Conservation (phyloP, 1,284 basidiomycete genomes). For the Hemileccinum hortonii region DNA sequence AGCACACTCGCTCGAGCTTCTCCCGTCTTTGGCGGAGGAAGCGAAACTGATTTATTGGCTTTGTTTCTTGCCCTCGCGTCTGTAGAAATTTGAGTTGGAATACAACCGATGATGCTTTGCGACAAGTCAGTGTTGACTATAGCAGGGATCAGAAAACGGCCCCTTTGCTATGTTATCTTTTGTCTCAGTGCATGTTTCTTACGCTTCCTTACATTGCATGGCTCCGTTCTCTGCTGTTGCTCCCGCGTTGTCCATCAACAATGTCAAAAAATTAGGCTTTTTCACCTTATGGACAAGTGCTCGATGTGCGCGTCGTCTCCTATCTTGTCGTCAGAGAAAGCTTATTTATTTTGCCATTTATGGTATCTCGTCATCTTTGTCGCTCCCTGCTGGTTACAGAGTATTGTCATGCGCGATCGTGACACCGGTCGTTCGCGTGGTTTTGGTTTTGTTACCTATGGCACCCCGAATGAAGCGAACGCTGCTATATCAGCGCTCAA, state of each 20-base stretch:
- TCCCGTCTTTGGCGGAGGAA: slow-evolving; percentile 42
- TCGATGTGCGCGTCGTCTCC: slow-evolving; percentile 68
- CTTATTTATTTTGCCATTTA: slow-evolving; percentile 22
- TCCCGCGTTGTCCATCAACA: slow-evolving; percentile 18
- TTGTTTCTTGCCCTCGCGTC: slow-evolving; percentile 35
- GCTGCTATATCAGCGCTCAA: slow-evolving; percentile 79
- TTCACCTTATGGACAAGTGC: slow-evolving; percentile 61
- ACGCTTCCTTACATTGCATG: slow-evolving; percentile 28
- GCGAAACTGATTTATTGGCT: slow-evolving; percentile 50
- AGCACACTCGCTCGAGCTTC: slow-evolving; percentile 41
- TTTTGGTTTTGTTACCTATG: slow-evolving; percentile 93
- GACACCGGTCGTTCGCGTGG: slow-evolving; percentile 95
- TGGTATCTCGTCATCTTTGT: slow-evolving; percentile 8
- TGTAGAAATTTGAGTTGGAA: slow-evolving; percentile 90
- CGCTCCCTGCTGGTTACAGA: slow-evolving; percentile 44
- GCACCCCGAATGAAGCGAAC: slow-evolving; percentile 64
- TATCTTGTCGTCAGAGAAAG: slow-evolving; percentile 29
- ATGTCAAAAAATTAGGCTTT: slow-evolving; percentile 63
- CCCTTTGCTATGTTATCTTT: slow-evolving; percentile 38
- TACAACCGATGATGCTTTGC: slow-evolving; percentile 87
- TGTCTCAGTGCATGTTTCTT: slow-evolving; percentile 32
- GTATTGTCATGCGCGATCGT: slow-evolving; percentile 97
- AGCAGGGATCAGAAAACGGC: slow-evolving; percentile 36
- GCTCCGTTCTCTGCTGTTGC: slow-evolving; percentile 36
- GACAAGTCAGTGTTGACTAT: slow-evolving; percentile 70